Base-by-base conservation (phyloP, 1,139 yeast genomes). In the Entelexis paramagnoliae region DNA sequence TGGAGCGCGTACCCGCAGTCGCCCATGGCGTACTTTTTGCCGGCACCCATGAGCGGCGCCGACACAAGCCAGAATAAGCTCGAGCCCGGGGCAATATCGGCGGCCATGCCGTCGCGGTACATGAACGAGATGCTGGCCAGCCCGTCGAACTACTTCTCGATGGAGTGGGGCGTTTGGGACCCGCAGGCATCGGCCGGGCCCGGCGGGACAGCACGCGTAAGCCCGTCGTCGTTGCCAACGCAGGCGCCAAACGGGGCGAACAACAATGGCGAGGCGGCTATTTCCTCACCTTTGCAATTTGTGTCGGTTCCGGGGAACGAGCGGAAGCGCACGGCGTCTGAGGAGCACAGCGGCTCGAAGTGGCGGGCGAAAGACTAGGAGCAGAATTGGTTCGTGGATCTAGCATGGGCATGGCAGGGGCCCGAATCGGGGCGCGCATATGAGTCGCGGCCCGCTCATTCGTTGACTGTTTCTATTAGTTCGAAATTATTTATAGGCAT, bases 51-150 rank as follows among this genome's bases (percentile, higher is more conserved):
- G 19, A 29, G 36, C 26, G 36, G 46, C n/a, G n/a, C n/a, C n/a
- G 47, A 49, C 26, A 40, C 30, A 17, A 28, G 19, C 54, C 52
- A 39, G 48, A 49, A 34, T 60, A 60, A 46, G 24, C 66, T 69
- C 1, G 73, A 70, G 47, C 71, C 68, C 52, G 70, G 73, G 2
- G 72, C 74, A 3, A 51, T 68, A 17, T 64, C 71, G 4, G 72
- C 73, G 5, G 66, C 69, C 5, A 59, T 70, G 22, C 73, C 74
- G 16, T 63, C 69, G 24, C 63, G 69, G 28, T 70, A 68, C 51
- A 64, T 71, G 46, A 64, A 63, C 45, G 74, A 71, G 43, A 59
- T 68, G 49, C 58, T 71, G n/a, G 72, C 72, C 4, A 69, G 73
- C 42, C 74, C 74, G 7, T 66, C 71, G 11, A 68, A 67, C 55